Conservation (phyloP, 2,329 filamentous ascomycete genomes). For the Graphiopsis chlorocephala region DNA sequence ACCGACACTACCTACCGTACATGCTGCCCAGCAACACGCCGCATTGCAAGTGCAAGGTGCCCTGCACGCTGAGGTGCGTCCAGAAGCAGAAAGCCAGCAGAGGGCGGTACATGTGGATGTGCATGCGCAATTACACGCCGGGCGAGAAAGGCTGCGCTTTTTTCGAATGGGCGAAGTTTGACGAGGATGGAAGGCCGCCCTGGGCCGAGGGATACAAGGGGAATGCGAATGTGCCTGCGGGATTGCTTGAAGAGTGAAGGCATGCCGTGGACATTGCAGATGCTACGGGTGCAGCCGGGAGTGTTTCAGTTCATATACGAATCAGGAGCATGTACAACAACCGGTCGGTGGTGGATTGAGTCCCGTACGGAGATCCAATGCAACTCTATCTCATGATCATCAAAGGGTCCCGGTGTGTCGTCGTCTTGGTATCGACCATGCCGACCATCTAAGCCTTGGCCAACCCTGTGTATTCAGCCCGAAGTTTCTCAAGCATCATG, state of each 20-base stretch:
- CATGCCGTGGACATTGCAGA: not conserved
- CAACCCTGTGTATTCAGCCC: not conserved
- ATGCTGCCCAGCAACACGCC: constrained; percentile 78
- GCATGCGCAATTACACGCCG: constrained; percentile 70
- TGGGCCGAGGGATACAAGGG: constrained; percentile 47
- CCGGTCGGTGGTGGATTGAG: not conserved
- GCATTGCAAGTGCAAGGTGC: constrained; percentile 70
- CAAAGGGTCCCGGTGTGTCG: not conserved
- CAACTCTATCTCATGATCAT: not conserved
- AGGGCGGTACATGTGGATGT: constrained; percentile 93
- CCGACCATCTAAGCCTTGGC: not conserved
- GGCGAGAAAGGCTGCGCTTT: constrained; percentile 66
- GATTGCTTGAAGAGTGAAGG: not conserved
- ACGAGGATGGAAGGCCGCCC: constrained; percentile 77
- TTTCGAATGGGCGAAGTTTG: constrained; percentile 84
- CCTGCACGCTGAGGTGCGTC: constrained; percentile 70
- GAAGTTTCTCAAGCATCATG: not conserved
- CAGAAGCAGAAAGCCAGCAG: constrained; percentile 73
- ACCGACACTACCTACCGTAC: constrained; percentile 75
- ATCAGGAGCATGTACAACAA: not conserved
- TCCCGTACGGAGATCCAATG: not conserved
- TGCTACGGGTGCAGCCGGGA: not conserved
- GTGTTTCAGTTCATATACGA: not conserved
- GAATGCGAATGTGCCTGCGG: constrained; percentile 30
- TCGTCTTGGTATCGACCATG: not conserved